Evolutionary conservation across 148 eudicot species (phyloP).

Genomic region (Fagopyrum tataricum): DNA sequence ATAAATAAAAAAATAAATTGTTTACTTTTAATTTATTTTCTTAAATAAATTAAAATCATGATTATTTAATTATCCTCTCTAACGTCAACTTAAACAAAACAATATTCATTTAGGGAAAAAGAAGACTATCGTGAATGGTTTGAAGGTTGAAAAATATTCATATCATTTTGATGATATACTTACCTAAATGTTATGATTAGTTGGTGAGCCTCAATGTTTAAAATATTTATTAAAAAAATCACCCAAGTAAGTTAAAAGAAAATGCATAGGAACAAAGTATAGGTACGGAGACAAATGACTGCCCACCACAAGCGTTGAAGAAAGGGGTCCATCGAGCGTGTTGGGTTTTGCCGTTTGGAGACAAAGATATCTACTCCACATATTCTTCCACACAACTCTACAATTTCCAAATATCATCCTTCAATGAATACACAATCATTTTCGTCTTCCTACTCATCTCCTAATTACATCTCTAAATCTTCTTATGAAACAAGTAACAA

Average conservation of each 20-base stretch:
- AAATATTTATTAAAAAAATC: neutral
- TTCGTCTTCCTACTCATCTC: neutral
- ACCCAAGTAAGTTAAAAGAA: neutral
- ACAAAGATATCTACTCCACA: conserved; percentile 4
- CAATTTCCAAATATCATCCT: neutral
- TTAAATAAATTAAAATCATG: too few species aligned
- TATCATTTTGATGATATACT: too few species aligned
- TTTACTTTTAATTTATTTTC: too few species aligned
- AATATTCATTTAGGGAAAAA: too few species aligned
- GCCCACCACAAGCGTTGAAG: conserved; percentile 3
- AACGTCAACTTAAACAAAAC: too few species aligned
- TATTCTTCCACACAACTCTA: neutral
- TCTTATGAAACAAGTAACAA: too few species aligned
- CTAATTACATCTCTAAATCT: neutral
- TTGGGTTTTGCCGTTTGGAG: neutral
- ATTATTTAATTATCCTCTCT: too few species aligned
- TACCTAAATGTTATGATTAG: too few species aligned
- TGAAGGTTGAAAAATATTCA: too few species aligned
- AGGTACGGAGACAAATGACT: neutral
- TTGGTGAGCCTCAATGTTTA: too few species aligned
- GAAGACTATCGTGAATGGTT: too few species aligned
- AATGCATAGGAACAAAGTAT: neutral
- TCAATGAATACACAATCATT: neutral
- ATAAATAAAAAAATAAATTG: too few species aligned
- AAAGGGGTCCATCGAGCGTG: conserved; percentile 10